phyloP scores from a whole-genome alignment of 2,329 filamentous ascomycete species.

The Clarireedia sp. region DNA sequence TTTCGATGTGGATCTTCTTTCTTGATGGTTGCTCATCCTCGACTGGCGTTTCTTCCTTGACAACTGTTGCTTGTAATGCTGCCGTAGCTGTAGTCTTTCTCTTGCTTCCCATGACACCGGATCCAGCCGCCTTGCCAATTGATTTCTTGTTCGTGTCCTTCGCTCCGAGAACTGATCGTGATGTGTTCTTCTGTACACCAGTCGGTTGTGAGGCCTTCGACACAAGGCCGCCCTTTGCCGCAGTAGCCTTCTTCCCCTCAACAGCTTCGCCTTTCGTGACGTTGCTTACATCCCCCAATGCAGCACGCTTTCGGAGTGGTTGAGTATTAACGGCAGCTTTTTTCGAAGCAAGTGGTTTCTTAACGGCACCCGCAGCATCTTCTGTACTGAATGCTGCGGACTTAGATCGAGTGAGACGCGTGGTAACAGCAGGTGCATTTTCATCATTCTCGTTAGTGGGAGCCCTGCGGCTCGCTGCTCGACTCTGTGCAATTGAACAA shows the following conservation, averaged over 20 bases:
- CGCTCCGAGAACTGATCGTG: slow-evolving; percentile 51
- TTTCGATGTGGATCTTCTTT: slow-evolving; percentile 55
- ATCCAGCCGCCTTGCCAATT: slow-evolving; percentile 67
- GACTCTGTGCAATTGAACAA: slow-evolving; percentile 39
- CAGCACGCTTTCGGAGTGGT: slow-evolving; percentile 66
- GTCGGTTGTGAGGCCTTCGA: slow-evolving; percentile 76
- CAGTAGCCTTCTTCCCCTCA: slow-evolving; percentile 67
- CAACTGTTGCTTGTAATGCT: slow-evolving; percentile 40
- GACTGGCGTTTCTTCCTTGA: slow-evolving; percentile 51
- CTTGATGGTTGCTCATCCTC: slow-evolving; percentile 61
- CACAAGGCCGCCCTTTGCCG: slow-evolving; percentile 60
- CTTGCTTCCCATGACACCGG: slow-evolving; percentile 54
- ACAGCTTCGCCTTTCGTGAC: slow-evolving; percentile 65
- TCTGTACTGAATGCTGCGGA: slow-evolving; percentile 61
- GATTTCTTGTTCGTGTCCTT: slow-evolving; percentile 62
- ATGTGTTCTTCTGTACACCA: slow-evolving; percentile 66
- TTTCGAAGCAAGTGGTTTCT: slow-evolving; percentile 63
- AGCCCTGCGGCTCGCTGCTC: slow-evolving; percentile 64
- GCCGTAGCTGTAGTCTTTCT: slow-evolving; percentile 59
- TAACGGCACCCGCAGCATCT: slow-evolving; percentile 44
- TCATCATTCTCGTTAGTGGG: slow-evolving; percentile 93
- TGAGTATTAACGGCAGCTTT: slow-evolving; percentile 48
- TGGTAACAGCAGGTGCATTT: slow-evolving; percentile 58
- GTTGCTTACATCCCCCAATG: slow-evolving; percentile 92
- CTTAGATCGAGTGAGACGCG: slow-evolving; percentile 89